Conservation (phyloP, 73 alveolate species). For the Paramecium pentaurelia region DNA sequence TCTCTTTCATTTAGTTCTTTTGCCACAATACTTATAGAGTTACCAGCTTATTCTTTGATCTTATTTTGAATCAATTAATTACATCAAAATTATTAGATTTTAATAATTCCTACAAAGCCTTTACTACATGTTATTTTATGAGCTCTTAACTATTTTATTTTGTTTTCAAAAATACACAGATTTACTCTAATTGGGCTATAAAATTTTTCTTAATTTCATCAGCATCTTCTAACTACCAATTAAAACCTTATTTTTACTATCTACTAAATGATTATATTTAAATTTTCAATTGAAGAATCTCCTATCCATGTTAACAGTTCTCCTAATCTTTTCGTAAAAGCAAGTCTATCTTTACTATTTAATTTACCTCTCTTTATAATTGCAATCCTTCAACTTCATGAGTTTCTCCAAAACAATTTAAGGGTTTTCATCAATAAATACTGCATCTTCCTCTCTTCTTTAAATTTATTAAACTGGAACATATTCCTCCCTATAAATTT, state of each 20-base stretch:
- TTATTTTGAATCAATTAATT: background rate
- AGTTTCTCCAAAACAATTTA: background rate
- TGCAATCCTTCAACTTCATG: background rate
- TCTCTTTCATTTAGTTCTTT: background rate
- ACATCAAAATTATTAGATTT: background rate
- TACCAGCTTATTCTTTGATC: constrained; percentile 32
- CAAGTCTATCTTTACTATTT: background rate
- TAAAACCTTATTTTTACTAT: background rate
- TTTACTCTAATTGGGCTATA: background rate
- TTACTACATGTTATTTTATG: background rate
- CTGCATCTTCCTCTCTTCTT: background rate
- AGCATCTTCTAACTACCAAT: constrained; percentile 11
- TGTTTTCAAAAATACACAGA: background rate
- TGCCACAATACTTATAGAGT: background rate
- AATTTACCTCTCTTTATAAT: constrained; percentile 16
- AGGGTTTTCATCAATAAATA: constrained; percentile 32
- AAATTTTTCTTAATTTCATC: constrained; percentile 35
- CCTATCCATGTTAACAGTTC: constrained; percentile 17
- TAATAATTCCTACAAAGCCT: background rate
- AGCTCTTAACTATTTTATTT: background rate
- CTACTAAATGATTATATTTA: background rate
- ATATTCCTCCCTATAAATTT: background rate
- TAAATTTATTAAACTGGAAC: background rate
- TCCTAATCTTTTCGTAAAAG: background rate
- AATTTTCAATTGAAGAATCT: background rate